A percentile compares a stretch with the other conserved stretches of the same genome.
Conservation (phyloP, 2,329 filamentous ascomycete genomes). For the Ceratocystis papillata region DNA sequence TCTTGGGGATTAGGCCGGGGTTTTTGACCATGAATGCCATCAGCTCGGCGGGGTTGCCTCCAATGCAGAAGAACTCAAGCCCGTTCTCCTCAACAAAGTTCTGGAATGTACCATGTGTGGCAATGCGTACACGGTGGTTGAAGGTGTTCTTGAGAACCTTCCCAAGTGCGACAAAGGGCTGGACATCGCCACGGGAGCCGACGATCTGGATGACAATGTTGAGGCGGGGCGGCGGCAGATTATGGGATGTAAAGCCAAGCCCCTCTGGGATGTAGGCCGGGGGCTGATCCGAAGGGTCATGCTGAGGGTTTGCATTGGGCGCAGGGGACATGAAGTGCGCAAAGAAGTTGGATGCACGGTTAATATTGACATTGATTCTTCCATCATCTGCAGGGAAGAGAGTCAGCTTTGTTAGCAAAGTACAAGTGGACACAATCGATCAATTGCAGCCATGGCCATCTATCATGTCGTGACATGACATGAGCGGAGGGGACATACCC, state of each 20-base stretch:
- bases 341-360: conserved; percentile 45
- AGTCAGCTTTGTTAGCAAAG: not conserved
- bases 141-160: conserved; percentile 53
- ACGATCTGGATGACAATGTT: conserved; percentile 68
- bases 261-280: conserved; percentile 59
- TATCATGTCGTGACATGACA: too few relatives aligned
- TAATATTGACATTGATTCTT: conserved; percentile 68
- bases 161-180: conserved; percentile 62
- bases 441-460: not conserved
- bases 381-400: conserved; percentile 48
- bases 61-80: conserved; percentile 65
- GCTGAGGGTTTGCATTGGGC: not conserved
- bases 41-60: conserved; percentile 62
- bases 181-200: conserved; percentile 63
- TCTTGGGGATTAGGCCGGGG: conserved; percentile 71
- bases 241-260: conserved; percentile 51
- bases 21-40: conserved; percentile 93
- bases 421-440: not conserved
- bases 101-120: conserved; percentile 60
- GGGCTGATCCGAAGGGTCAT: conserved; percentile 30
- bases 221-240: conserved; percentile 46
- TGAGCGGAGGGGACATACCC: conserved; percentile 31
- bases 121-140: conserved; percentile 61
- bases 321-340: conserved; percentile 18
- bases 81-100: conserved; percentile 58